phyloP scores from a whole-genome alignment of 352 stramenopile species.

The Plasmopara muralis region DNA sequence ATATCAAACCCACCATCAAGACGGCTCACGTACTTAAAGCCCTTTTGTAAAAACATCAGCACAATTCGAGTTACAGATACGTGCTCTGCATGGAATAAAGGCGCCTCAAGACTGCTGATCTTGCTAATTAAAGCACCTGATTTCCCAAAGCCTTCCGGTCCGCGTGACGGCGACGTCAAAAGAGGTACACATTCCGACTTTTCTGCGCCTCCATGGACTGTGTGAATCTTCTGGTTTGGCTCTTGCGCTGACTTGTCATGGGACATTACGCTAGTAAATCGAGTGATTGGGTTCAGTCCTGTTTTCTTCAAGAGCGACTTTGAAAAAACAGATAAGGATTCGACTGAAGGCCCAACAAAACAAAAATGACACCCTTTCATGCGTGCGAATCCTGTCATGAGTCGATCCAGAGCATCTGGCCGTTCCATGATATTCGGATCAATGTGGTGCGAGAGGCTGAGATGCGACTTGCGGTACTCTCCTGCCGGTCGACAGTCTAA shows the following conservation, averaged over 20 bases:
- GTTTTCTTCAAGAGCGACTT: slow-evolving; percentile 29
- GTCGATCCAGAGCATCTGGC: slow-evolving; percentile 59
- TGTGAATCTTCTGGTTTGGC: slow-evolving; percentile 13
- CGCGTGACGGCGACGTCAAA: slow-evolving; percentile 10
- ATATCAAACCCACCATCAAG: slow-evolving; percentile 78
- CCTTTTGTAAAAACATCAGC: slow-evolving; percentile 82
- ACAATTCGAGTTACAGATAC: slow-evolving; percentile 73
- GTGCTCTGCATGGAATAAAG: slow-evolving; percentile 40
- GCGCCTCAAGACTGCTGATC: slow-evolving; percentile 25
- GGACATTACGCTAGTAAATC: slow-evolving; percentile 48
- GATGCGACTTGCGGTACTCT: slow-evolving; percentile 71
- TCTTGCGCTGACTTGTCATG: slow-evolving; percentile 38
- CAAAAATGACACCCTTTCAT: slow-evolving; percentile 90
- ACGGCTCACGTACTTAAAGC: slow-evolving; percentile 81
- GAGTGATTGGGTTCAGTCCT: slow-evolving; percentile 47
- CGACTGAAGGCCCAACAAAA: slow-evolving; percentile 66
- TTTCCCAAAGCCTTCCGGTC: slow-evolving; percentile 21
- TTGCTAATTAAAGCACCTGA: slow-evolving; percentile 29
- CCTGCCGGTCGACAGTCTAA: slow-evolving; percentile 72
- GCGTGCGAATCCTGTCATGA: slow-evolving; percentile 72
- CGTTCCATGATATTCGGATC: slow-evolving; percentile 68
- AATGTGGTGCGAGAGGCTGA: slow-evolving; percentile 84
- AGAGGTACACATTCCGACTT: slow-evolving; percentile 4
- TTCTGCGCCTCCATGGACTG: slow-evolving; percentile 9
- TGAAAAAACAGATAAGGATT: slow-evolving; percentile 13